These are phyloP conservation scores for Thalia dealbata DNA, from an alignment of 176 grass and related monocot genomes.

Conservation along the genomic window DNA sequence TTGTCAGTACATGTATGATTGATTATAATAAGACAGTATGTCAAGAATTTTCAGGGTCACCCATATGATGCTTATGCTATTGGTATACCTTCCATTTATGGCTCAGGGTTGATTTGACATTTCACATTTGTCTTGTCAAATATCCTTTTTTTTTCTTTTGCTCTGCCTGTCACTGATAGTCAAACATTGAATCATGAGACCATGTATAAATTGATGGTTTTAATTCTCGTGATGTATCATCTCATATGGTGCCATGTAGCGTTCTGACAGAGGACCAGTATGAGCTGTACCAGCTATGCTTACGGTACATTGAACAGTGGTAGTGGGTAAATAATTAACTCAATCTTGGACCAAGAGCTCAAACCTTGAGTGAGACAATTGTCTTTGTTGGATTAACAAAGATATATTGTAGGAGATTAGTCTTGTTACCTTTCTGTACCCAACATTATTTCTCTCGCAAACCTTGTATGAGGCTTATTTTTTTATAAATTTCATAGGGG, in stretches of 20 bases:
- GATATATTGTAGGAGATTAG: not conserved
- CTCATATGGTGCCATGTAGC: no score
- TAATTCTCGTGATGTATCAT: no score
- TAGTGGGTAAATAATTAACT: no score
- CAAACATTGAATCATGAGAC: not conserved
- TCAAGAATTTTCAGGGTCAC: no score
- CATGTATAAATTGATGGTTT: no score
- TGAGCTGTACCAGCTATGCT: no score
- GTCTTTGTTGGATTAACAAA: not conserved
- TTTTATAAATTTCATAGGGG: constrained; percentile 41
- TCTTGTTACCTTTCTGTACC: not conserved
- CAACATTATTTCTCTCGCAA: not conserved
- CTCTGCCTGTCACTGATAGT: not conserved
- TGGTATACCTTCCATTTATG: no score
- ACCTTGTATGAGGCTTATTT: not conserved
- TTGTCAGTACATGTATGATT: not conserved
- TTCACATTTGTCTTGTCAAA: not conserved
- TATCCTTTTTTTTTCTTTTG: not conserved
- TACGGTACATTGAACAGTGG: no score
- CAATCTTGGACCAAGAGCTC: not conserved
- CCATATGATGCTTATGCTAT: no score
- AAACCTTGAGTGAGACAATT: not conserved
- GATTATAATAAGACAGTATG: not conserved
- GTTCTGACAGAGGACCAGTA: no score
- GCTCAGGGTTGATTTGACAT: not conserved